Percentiles rank a stretch among this genome's conserved stretches.
Evolutionary conservation across 2,329 filamentous ascomycete genomes (phyloP).

Genomic region (Capronia americana): DNA sequence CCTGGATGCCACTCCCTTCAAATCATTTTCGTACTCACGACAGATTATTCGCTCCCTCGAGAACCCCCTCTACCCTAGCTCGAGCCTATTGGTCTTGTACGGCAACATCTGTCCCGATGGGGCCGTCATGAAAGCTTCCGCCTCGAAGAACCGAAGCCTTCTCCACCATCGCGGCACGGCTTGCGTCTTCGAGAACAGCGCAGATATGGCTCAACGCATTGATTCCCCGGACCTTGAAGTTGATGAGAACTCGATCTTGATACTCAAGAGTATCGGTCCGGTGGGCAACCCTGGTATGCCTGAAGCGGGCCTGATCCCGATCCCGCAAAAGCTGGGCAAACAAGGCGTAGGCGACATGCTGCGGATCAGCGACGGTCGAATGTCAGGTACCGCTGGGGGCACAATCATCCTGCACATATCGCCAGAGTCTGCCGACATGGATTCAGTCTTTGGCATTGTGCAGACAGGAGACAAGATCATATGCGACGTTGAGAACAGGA

Average conservation of each 20-base stretch:
- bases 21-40: constrained; percentile 49
- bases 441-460: constrained; percentile 57
- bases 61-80: constrained; percentile 53
- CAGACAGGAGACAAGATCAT: constrained; percentile 56
- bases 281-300: constrained; percentile 62
- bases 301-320: constrained; percentile 59
- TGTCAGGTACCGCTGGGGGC: constrained; percentile 63
- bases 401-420: constrained; percentile 62
- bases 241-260: constrained; percentile 53
- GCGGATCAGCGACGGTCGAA: constrained; percentile 60
- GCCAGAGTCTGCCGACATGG: constrained; percentile 57
- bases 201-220: constrained; percentile 54
- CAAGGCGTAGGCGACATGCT: constrained; percentile 61
- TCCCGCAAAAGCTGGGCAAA: constrained; percentile 56
- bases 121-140: constrained; percentile 59
- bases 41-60: constrained; percentile 54
- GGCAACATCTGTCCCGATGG: constrained; percentile 59
- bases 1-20: constrained; percentile 52
- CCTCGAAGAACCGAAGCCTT: constrained; percentile 55
- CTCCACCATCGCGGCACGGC: constrained; percentile 54
- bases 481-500: constrained; percentile 53
- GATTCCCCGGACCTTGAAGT: constrained; percentile 55
- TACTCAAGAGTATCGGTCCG: constrained; percentile 58
- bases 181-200: constrained; percentile 57
- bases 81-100: constrained; percentile 54